Conservation (phyloP, 139 green algal species). For the Chloropicon primus region DNA sequence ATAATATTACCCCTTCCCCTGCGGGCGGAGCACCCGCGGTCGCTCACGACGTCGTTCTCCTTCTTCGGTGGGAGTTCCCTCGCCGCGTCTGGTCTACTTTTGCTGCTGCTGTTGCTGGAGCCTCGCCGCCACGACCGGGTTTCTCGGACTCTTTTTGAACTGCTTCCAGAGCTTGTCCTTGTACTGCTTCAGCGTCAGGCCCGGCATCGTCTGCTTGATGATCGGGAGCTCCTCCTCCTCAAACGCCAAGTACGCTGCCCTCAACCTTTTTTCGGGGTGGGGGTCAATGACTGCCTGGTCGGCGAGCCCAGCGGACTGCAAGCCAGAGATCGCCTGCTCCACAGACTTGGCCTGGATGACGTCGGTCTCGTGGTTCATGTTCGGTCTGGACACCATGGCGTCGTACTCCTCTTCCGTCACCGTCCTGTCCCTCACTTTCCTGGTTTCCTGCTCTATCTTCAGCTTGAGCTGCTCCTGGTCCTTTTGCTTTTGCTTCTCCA, state of each 20-base stretch:
- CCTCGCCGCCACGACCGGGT: conserved; percentile 22
- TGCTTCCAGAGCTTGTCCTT: conserved; percentile 52
- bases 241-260: conserved; percentile 48
- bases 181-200: conserved; percentile 42
- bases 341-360: conserved; percentile 28
- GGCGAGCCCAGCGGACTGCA: conserved; percentile 22
- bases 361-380: conserved; percentile 35
- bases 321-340: conserved; percentile 40
- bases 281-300: conserved; percentile 4
- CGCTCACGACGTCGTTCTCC: no score
- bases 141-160: conserved; percentile 44
- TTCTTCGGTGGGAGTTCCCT: no score
- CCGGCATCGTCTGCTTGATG: conserved; percentile 55
- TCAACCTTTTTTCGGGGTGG: conserved; percentile 28
- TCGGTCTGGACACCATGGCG: conserved; percentile 22
- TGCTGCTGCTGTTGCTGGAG: neutral
- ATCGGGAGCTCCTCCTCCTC: conserved; percentile 37
- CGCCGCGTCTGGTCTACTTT: no score
- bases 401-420: conserved; percentile 23
- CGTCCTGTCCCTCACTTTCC: conserved; percentile 8
- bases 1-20: no score
- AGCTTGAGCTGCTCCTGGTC: neutral
- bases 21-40: no score
- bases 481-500: neutral
- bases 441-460: conserved; percentile 8